These are phyloP conservation scores for Candida xyloterini DNA, from an alignment of 805 yeast genomes.

Conservation along the genomic window DNA sequence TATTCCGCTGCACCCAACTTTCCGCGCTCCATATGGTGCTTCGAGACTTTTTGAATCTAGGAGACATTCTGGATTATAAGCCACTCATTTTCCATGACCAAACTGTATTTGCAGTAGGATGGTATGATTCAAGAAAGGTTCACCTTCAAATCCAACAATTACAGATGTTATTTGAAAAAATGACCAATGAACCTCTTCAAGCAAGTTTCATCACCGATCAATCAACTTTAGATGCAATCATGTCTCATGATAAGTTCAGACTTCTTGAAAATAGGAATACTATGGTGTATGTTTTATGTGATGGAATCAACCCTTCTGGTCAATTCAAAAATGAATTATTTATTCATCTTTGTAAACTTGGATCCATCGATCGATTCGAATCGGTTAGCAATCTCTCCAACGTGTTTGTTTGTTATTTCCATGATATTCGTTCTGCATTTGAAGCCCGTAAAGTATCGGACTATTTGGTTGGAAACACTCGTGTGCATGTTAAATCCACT, in stretches of 20 bases:
- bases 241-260: constrained; percentile 21
- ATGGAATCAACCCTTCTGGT: constrained; percentile 1
- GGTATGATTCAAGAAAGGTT: constrained; percentile 30
- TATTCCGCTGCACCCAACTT: constrained; percentile 12
- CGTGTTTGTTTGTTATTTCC: constrained; percentile 31
- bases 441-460: constrained; percentile 23
- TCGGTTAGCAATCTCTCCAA: constrained; percentile 7
- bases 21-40: constrained; percentile 12
- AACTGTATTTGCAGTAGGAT: constrained; percentile 23
- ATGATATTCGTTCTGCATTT: constrained; percentile 35
- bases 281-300: constrained; percentile 17
- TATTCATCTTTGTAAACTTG: constrained; percentile 23
- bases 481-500: constrained; percentile 21
- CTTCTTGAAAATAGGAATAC: constrained; percentile 25
- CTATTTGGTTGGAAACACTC: constrained; percentile 9
- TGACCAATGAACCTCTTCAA: constrained; percentile 7
- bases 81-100: constrained; percentile 5
- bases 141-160: constrained; percentile 18
- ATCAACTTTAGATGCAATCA: constrained; percentile 11
- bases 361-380: constrained; percentile 20
- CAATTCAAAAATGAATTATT: constrained; percentile 18
- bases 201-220: constrained; percentile 8
- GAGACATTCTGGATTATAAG: constrained; percentile 18
- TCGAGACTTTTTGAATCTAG: constrained; percentile 11
- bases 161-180: constrained; percentile 12